A percentile compares a stretch with the other conserved stretches of the same genome.
Evolutionary conservation across 2,329 filamentous ascomycete genomes (phyloP).

Genomic region (Blastomyces emzantsi): DNA sequence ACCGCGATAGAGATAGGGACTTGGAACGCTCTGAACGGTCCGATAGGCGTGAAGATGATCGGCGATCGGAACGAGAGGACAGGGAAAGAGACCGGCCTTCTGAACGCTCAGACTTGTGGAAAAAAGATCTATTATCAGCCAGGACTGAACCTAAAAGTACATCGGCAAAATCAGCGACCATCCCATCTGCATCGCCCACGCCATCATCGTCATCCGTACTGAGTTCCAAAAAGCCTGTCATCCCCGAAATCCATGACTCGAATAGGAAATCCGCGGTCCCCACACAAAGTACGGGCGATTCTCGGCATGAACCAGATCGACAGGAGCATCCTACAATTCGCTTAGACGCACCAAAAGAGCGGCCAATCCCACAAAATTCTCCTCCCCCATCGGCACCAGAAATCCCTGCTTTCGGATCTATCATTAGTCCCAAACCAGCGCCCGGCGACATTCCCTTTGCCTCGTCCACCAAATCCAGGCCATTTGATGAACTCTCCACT

Average conservation of each 20-base stretch:
- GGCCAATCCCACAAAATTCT: constrained; percentile 25
- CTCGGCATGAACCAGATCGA: constrained; percentile 27
- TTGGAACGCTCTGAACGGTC: constrained; percentile 17
- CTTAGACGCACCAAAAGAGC: constrained; percentile 24
- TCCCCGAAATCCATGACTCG: constrained; percentile 10
- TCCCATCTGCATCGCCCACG: constrained; percentile 12
- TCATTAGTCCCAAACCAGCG: constrained; percentile 25
- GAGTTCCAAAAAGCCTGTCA: constrained; percentile 7
- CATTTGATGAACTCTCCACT: not conserved
- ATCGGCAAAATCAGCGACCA: constrained; percentile 13
- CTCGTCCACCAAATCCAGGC: constrained; percentile 13
- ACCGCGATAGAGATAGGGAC: constrained; percentile 27
- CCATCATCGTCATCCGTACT: not conserved
- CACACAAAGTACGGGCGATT: constrained; percentile 19
- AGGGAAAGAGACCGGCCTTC: constrained; percentile 20
- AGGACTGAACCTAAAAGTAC: constrained; percentile 21
- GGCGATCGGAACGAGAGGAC: constrained; percentile 21
- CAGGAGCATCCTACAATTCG: constrained; percentile 22
- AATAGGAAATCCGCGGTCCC: not conserved
- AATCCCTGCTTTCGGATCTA: constrained; percentile 36
- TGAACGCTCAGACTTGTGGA: constrained; percentile 31
- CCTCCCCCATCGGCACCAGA: constrained; percentile 35
- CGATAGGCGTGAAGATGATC: constrained; percentile 28
- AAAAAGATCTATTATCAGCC: constrained; percentile 31
- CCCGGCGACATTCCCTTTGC: constrained; percentile 19